phyloP scores from a whole-genome alignment of 2,329 filamentous ascomycete genomes.

The Mycosphaerelloides madeirae region DNA sequence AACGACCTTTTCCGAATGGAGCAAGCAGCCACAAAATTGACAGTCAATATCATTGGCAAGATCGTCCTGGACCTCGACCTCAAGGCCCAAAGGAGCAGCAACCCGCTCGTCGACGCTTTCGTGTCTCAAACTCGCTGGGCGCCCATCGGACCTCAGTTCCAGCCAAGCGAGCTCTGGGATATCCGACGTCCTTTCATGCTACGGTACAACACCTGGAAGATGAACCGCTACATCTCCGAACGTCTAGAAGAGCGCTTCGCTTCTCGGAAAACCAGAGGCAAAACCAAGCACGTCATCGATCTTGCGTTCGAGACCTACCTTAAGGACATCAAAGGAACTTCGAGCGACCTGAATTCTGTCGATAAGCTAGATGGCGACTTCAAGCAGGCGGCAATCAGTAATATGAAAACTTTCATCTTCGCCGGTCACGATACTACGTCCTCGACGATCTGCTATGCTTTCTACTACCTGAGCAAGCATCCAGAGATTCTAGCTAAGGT shows the following conservation, averaged over 20 bases:
- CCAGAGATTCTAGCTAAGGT: conserved; percentile 34
- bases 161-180: conserved; percentile 35
- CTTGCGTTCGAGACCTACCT: conserved; percentile 35
- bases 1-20: conserved; percentile 39
- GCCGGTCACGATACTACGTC: conserved; percentile 43
- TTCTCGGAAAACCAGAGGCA: conserved; percentile 27
- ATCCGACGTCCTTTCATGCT: conserved; percentile 33
- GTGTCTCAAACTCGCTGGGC: conserved; percentile 35
- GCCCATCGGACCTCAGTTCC: conserved; percentile 30
- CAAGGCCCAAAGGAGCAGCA: conserved; percentile 32
- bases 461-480: conserved; percentile 38
- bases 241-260: conserved; percentile 37
- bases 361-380: conserved; percentile 35
- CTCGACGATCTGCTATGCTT: conserved; percentile 34
- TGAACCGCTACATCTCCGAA: conserved; percentile 33
- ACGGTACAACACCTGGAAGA: conserved; percentile 34
- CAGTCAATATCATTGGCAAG: conserved; percentile 42
- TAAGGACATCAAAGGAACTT: conserved; percentile 33
- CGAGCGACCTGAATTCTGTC: conserved; percentile 18
- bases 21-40: conserved; percentile 36
- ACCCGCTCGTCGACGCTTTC: conserved; percentile 36
- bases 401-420: conserved; percentile 40
- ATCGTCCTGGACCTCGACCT: conserved; percentile 38
- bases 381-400: conserved; percentile 32
- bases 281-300: conserved; percentile 34